Percentiles rank a stretch among this genome's conserved stretches.
Evolutionary conservation across 108 stramenopile genomes (phyloP).

Genomic region (Cyclotella atomus): DNA sequence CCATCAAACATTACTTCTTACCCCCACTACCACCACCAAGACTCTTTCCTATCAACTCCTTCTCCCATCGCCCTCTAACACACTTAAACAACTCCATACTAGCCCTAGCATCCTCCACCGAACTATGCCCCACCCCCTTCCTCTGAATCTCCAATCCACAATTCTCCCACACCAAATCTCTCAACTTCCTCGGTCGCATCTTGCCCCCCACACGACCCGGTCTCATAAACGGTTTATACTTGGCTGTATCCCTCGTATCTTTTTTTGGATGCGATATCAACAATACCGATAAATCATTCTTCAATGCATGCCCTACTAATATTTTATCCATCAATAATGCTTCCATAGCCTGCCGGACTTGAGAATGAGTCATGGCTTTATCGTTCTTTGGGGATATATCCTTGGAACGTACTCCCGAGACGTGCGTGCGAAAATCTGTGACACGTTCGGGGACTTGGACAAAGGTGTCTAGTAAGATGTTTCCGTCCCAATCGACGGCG

Average conservation of each 20-base stretch:
- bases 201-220: slow-evolving; percentile 76
- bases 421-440: slow-evolving; percentile 94
- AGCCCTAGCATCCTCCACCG: slow-evolving; percentile 84
- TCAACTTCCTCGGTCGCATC: slow-evolving; percentile 87
- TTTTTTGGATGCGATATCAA: slow-evolving; percentile 86
- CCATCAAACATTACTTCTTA: neutral
- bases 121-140: slow-evolving; percentile 74
- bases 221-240: slow-evolving; percentile 87
- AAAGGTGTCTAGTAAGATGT: slow-evolving; percentile 81
- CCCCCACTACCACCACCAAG: neutral
- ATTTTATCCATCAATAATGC: slow-evolving; percentile 82
- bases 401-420: slow-evolving; percentile 81
- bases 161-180: slow-evolving; percentile 88
- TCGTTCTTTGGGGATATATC: slow-evolving; percentile 61
- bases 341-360: slow-evolving; percentile 81
- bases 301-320: slow-evolving; percentile 95
- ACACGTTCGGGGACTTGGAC: slow-evolving; percentile 89
- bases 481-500: slow-evolving; percentile 78
- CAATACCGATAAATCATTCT: slow-evolving; percentile 94
- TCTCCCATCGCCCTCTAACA: slow-evolving; percentile 80
- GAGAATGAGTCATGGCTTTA: slow-evolving; percentile 74
- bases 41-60: slow-evolving; percentile 37
- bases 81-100: slow-evolving; percentile 86
- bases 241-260: slow-evolving; percentile 91
- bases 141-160: slow-evolving; percentile 70